A percentile compares a stretch with the other conserved stretches of the same genome.
These are phyloP conservation scores for Ceratopteris richardii DNA, from an alignment of 75 land plant species.

Conservation along the genomic window DNA sequence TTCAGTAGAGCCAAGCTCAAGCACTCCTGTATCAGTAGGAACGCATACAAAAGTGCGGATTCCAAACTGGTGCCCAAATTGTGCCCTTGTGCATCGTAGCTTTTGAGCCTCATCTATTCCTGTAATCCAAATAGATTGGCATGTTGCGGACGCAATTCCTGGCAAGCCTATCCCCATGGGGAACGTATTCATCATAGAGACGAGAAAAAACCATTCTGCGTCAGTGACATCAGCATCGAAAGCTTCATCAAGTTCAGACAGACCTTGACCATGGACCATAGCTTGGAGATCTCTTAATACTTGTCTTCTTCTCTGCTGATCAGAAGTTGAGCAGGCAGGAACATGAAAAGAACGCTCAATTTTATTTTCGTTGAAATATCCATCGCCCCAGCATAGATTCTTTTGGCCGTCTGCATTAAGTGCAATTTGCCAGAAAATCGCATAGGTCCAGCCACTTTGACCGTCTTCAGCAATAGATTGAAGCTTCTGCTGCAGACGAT, in stretches of 20 bases:
- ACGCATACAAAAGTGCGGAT: conserved; percentile 25
- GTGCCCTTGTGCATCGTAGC: conserved; percentile 8
- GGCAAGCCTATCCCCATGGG: conserved; percentile 25
- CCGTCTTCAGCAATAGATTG: conserved; percentile 27
- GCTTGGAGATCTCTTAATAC: conserved; percentile 40
- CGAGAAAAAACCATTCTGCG: conserved; percentile 56
- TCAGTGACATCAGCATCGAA: conserved; percentile 54
- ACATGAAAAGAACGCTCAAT: conserved; percentile 12
- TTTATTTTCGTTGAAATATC: conserved; percentile 35
- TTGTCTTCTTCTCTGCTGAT: conserved; percentile 40
- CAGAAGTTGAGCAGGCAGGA: conserved; percentile 7
- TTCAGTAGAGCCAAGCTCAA: conserved; percentile 35
- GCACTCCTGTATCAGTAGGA: conserved; percentile 21
- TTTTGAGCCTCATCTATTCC: conserved; percentile 14
- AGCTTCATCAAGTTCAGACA: conserved; percentile 11
- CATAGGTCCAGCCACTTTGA: conserved; percentile 33
- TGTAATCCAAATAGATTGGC: conserved; percentile 10
- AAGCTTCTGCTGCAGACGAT: conserved; percentile 33
- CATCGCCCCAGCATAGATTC: conserved; percentile 42
- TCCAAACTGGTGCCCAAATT: conserved; percentile 12
- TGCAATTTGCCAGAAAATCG: conserved; percentile 41
- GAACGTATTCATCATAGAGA: conserved; percentile 46
- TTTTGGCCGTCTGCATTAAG: conserved; percentile 16
- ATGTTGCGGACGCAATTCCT: conserved; percentile 16
- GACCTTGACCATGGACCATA: conserved; percentile 14